Percentiles rank a stretch among this genome's conserved stretches.
phyloP scores from a whole-genome alignment of 2,329 filamentous ascomycete species.

The Microsporum ferrugineum region DNA sequence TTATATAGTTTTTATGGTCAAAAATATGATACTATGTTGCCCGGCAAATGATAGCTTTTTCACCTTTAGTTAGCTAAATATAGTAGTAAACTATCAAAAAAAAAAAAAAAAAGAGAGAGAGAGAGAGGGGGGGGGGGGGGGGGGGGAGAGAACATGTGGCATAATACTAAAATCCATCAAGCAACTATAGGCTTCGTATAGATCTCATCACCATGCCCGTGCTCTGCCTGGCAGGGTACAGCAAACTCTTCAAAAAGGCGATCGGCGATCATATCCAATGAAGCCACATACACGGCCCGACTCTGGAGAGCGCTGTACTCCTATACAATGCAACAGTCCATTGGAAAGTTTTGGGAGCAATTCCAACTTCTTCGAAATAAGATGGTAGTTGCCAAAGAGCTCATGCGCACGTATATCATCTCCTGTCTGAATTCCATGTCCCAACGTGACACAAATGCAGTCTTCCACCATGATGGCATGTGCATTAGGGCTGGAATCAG shows the following conservation, averaged over 20 bases:
- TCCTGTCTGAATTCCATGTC: slow-evolving; percentile 40
- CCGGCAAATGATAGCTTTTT: background rate
- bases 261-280: background rate
- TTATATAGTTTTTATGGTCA: too few species aligned
- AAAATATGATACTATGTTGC: too few species aligned
- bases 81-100: background rate
- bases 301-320: slow-evolving; percentile 29
- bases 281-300: slow-evolving; percentile 27
- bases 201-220: background rate
- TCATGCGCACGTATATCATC: slow-evolving; percentile 36
- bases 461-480: slow-evolving; percentile 39
- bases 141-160: too few species aligned
- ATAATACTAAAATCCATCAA: background rate
- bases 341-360: slow-evolving; percentile 25
- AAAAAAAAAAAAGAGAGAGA: too few species aligned
- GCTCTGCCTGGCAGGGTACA: background rate
- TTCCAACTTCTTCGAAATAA: slow-evolving; percentile 33
- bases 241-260: background rate
- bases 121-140: too few species aligned
- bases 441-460: slow-evolving; percentile 47
- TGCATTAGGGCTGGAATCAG: slow-evolving; percentile 32
- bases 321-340: slow-evolving; percentile 38
- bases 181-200: background rate
- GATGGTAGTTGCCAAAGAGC: slow-evolving; percentile 45
- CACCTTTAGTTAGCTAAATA: background rate